Base-by-base conservation (phyloP, 2,329 filamentous ascomycete genomes). In the Scortechinia acanthostroma region DNA sequence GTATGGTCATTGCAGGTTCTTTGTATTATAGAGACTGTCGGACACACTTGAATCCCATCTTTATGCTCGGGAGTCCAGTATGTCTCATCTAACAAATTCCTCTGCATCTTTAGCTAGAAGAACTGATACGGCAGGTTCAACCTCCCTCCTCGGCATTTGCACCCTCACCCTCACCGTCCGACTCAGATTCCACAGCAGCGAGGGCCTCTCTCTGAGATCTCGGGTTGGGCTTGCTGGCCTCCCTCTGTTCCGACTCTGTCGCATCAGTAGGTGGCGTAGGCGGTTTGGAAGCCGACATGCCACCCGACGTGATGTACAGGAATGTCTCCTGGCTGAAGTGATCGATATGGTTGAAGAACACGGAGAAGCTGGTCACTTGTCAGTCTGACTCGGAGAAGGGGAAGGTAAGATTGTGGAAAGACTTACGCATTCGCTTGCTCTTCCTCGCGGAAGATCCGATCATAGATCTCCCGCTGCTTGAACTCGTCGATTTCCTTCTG, bases 401-500 rank as follows among this genome's bases (percentile, higher is more conserved):
- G 10, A 40, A 19, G 20, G 10, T 30, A 10, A 10, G 10, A 30
- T 10, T 30, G n/a, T 40, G 10, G 17, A 6, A 40, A 19, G 17
- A 78, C 87, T 77, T 73, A 91, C 87, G 87, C 79, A 59, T 91
- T 90, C 51, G 88, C 84, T 60, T 84, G 80, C 64, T 93, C 88
- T 63, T 97, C 93, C 44, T 95, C 85, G 21, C 85, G 76, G 63
- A 94, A 97, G 52, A 97, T 95, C 20, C 88, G 77, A 56, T 87
- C 80, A 60, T 98, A 98, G 49, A 98, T 97, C 61, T 95, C 82
- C 53, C 82, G 69, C 59, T 95, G 82, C 69, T 97, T 97, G 67
- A 98, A 98, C 48, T 83, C 85, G 50, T 86, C 75, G 53, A 98
- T 88, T 62, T 40, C 35, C 6, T 81, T 77, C 48, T 91, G 80